Conservation (phyloP, 2,329 filamentous ascomycete species). For the Claviceps sorghi region DNA sequence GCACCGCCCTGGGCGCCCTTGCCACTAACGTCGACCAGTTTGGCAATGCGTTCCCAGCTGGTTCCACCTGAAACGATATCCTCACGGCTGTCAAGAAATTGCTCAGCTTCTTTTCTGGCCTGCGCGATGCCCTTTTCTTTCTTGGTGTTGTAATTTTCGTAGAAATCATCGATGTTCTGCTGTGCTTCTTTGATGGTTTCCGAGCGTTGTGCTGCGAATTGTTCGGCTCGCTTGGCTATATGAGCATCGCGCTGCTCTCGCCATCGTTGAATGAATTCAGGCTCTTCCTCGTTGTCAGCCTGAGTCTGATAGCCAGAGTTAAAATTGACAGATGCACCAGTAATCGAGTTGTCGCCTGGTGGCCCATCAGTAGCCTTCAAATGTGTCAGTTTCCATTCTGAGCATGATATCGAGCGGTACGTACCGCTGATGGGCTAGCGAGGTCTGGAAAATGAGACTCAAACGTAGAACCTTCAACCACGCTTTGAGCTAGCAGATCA, state of each 20-base stretch:
- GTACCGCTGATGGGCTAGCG: constrained; percentile 22
- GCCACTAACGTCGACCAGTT: constrained; percentile 91
- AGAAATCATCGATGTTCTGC: constrained; percentile 95
- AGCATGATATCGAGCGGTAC: constrained; percentile 5
- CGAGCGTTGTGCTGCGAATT: constrained; percentile 67
- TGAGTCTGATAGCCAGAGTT: constrained; percentile 47
- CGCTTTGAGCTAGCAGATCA: constrained; percentile 59
- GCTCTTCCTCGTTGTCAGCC: constrained; percentile 60
- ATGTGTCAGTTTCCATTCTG: not conserved
- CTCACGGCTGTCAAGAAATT: constrained; percentile 77
- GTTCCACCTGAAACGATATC: constrained; percentile 91
- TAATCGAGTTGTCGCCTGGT: constrained; percentile 39
- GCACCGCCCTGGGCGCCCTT: constrained; percentile 81
- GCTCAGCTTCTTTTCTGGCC: constrained; percentile 80
- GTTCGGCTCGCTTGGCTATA: constrained; percentile 70
- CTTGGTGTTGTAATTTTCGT: constrained; percentile 98
- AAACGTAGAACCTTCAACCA: constrained; percentile 42
- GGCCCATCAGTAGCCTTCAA: constrained; percentile 17
- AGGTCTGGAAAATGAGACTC: constrained; percentile 87
- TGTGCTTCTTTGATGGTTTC: constrained; percentile 81
- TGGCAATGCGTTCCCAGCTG: constrained; percentile 96
- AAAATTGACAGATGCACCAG: constrained; percentile 50
- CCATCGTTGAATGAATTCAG: constrained; percentile 83
- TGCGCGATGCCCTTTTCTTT: constrained; percentile 86
- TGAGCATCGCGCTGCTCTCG: constrained; percentile 74